Conservation (phyloP, 768 basidiomycete species). For the Tricholoma hemisulphureum region DNA sequence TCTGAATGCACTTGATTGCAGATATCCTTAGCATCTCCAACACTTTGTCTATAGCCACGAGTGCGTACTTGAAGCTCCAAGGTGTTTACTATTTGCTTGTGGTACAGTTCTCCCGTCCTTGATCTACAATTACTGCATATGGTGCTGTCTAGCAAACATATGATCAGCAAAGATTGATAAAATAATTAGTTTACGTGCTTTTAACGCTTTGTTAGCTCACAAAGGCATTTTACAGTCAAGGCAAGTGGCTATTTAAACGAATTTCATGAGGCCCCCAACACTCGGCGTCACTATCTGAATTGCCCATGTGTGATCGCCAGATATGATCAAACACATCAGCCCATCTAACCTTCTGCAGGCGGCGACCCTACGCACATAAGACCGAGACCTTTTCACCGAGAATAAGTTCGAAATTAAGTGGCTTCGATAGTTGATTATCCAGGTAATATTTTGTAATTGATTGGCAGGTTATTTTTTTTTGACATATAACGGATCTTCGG, state of each 20-base stretch:
- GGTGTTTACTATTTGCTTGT: conserved; percentile 76
- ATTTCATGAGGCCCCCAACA: conserved; percentile 97
- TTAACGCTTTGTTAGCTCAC: conserved; percentile 70
- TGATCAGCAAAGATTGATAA: not conserved
- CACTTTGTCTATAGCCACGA: conserved; percentile 98
- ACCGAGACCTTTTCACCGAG: conserved; percentile 87
- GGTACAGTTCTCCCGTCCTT: conserved; percentile 86
- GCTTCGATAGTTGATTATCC: conserved; percentile 96
- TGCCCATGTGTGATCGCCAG: conserved; percentile 93
- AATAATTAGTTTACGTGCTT: conserved; percentile 41
- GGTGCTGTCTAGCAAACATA: conserved; percentile 68
- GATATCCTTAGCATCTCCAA: conserved; percentile 96
- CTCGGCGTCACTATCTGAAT: conserved; percentile 97
- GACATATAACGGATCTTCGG: conserved; percentile 96
- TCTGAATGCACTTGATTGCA: conserved; percentile 75
- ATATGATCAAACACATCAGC: conserved; percentile 51
- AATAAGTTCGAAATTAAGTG: conserved; percentile 95
- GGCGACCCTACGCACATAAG: conserved; percentile 54
- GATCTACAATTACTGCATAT: conserved; percentile 93
- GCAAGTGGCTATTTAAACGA: conserved; percentile 94
- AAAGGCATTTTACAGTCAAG: conserved; percentile 93
- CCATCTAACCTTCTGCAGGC: conserved; percentile 6
- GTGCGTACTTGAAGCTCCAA: conserved; percentile 84
- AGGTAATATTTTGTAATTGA: conserved; percentile 98
- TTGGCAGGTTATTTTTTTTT: conserved; percentile 97